Evolutionary conservation across 768 basidiomycete species (phyloP).

Genomic region (Suillus tomentosus): DNA sequence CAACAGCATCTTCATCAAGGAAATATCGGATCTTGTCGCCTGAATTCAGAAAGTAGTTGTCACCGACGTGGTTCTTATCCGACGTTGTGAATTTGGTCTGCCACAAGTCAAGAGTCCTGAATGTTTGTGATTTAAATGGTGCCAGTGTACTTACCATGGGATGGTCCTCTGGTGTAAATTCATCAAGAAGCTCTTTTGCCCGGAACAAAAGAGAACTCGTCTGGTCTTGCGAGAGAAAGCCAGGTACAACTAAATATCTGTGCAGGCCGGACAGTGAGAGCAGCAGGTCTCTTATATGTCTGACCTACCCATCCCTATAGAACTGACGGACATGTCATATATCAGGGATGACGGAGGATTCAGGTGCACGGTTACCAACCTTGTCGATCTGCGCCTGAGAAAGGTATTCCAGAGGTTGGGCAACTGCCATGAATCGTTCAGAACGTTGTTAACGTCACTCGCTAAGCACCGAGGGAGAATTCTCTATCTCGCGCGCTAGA

Average conservation of each 20-base stretch:
- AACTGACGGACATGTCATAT: slow-evolving; percentile 42
- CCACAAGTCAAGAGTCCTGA: neutral
- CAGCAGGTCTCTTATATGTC: slow-evolving; percentile 1
- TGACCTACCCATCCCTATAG: slow-evolving; percentile 55
- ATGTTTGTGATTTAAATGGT: slow-evolving; percentile 1
- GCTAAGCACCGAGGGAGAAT: neutral
- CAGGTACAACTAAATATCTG: slow-evolving; percentile 80
- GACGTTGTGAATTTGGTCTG: slow-evolving; percentile 89
- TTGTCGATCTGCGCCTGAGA: slow-evolving; percentile 58
- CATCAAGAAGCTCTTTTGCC: slow-evolving; percentile 75
- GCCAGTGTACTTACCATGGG: slow-evolving; percentile 60
- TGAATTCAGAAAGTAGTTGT: slow-evolving; percentile 90
- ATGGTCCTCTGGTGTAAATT: slow-evolving; percentile 77
- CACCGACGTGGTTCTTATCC: slow-evolving; percentile 78
- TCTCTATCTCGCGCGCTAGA: neutral
- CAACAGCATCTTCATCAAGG: slow-evolving; percentile 86
- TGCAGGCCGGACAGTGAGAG: neutral
- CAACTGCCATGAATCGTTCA: slow-evolving; percentile 1
- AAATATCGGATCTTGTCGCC: slow-evolving; percentile 97
- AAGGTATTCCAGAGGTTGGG: slow-evolving; percentile 44
- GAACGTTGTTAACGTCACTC: neutral
- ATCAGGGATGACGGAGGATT: neutral
- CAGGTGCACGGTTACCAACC: slow-evolving; percentile 35
- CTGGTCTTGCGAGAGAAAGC: slow-evolving; percentile 65
- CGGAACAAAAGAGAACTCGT: slow-evolving; percentile 62